Conservation (phyloP, 2,329 filamentous ascomycete species). For the Aspergillus intermedius region DNA sequence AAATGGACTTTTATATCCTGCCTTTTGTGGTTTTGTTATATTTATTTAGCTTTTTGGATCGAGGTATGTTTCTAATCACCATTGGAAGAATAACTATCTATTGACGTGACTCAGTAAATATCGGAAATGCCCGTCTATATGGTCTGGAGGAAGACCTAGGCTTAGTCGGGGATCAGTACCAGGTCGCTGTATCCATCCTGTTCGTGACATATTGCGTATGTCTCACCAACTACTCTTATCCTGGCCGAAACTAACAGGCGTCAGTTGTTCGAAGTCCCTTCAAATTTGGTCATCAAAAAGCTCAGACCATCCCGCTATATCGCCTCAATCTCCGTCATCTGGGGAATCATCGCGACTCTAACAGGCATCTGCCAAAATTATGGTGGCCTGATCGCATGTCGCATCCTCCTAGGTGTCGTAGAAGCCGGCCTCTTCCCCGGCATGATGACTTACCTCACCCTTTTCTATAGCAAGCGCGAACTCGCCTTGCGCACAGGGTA, state of each 20-base stretch:
- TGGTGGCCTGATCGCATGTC: constrained; percentile 59
- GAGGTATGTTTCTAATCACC: constrained; percentile 30
- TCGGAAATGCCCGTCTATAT: constrained; percentile 64
- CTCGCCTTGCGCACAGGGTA: constrained; percentile 67
- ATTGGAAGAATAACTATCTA: too few species aligned
- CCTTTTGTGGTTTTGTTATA: constrained; percentile 47
- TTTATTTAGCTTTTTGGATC: constrained; percentile 67
- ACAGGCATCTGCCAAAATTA: constrained; percentile 63
- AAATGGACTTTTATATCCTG: constrained; percentile 37
- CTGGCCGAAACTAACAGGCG: constrained; percentile 5
- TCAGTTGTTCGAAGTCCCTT: constrained; percentile 55
- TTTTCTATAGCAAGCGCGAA: constrained; percentile 70
- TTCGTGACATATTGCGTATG: constrained; percentile 58
- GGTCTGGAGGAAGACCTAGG: constrained; percentile 57
- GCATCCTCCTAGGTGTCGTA: constrained; percentile 56
- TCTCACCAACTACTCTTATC: background rate
- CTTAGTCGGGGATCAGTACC: constrained; percentile 60
- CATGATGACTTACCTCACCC: constrained; percentile 61
- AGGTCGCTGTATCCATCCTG: constrained; percentile 60
- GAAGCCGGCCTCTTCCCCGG: constrained; percentile 68
- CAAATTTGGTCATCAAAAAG: constrained; percentile 58
- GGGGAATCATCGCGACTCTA: constrained; percentile 41
- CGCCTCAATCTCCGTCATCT: constrained; percentile 54
- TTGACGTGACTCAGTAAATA: constrained; percentile 50
- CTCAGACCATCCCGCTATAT: constrained; percentile 57